These are phyloP conservation scores for Phylloporus sp. DNA, from an alignment of 768 basidiomycete genomes.

Conservation along the genomic window DNA sequence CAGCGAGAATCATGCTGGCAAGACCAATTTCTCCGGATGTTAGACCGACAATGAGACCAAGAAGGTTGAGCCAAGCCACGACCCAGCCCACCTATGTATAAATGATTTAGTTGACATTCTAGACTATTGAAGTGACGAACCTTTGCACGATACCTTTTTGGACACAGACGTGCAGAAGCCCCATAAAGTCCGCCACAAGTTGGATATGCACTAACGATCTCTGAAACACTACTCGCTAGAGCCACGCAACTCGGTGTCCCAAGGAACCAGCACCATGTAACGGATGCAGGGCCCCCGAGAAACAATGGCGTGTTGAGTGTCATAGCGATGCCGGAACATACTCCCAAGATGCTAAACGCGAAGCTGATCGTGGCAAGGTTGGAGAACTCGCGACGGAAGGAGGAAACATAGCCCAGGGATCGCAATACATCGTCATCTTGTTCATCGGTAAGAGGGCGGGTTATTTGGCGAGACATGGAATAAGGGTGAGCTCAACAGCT, in stretches of 20 bases:
- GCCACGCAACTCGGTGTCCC: conserved; percentile 27
- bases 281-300: conserved; percentile 35
- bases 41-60: conserved; percentile 25
- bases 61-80: conserved; percentile 32
- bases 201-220: conserved; percentile 31
- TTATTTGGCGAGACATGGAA: too few species aligned
- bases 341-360: conserved; percentile 34
- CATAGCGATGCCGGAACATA: conserved; percentile 36
- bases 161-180: conserved; percentile 72
- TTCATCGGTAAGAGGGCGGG: background rate
- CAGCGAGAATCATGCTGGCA: conserved; percentile 32
- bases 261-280: conserved; percentile 36
- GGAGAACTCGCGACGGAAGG: conserved; percentile 43
- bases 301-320: conserved; percentile 37
- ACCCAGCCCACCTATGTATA: conserved; percentile 28
- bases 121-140: conserved; percentile 32
- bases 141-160: conserved; percentile 58
- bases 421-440: conserved; percentile 22
- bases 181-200: conserved; percentile 47
- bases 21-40: conserved; percentile 39
- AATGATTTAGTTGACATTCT: background rate
- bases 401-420: conserved; percentile 29
- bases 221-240: conserved; percentile 28
- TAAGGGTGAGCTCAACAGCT: too few species aligned
- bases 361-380: conserved; percentile 36